Percentiles rank a stretch among this genome's conserved stretches.
These are phyloP conservation scores for Fraxinus baroniana DNA, from an alignment of 305 asterid species.

Conservation along the genomic window DNA sequence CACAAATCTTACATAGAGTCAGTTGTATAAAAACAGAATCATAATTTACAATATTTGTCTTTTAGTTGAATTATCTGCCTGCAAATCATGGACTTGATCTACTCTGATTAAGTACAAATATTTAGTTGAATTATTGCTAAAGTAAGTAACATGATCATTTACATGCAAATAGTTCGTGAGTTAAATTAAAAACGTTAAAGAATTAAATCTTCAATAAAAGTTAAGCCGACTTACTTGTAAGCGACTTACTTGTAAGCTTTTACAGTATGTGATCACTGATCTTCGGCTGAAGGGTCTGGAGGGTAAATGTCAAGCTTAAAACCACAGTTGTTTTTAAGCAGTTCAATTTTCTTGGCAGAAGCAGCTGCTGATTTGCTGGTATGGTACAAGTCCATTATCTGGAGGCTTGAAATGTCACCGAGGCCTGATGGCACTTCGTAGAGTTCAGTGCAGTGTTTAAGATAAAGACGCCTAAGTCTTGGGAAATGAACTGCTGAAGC, in stretches of 20 bases:
- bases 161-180: not conserved
- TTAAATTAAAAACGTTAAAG: not conserved
- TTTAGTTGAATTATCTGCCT: no score
- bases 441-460: slow-evolving; percentile 38
- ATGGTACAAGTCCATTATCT: slow-evolving; percentile 39
- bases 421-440: slow-evolving; percentile 38
- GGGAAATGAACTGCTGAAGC: slow-evolving; percentile 41
- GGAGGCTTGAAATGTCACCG: slow-evolving; percentile 40
- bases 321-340: slow-evolving; percentile 22
- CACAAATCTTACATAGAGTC: not conserved
- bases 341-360: slow-evolving; percentile 42
- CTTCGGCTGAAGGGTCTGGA: slow-evolving; percentile 26
- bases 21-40: not conserved
- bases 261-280: slow-evolving; percentile 27
- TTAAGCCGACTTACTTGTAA: not conserved
- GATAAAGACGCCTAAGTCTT: slow-evolving; percentile 36
- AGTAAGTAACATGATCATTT: not conserved
- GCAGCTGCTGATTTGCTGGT: slow-evolving; percentile 32
- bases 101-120: no score
- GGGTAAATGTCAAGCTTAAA: slow-evolving; percentile 48
- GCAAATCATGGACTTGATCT: no score
- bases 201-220: not conserved
- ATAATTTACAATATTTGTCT: not conserved
- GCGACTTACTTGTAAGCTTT: not conserved
- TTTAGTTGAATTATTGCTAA: not conserved